These are phyloP conservation scores for Exophiala oligosperma DNA, from an alignment of 2,329 filamentous ascomycete genomes.

Conservation along the genomic window DNA sequence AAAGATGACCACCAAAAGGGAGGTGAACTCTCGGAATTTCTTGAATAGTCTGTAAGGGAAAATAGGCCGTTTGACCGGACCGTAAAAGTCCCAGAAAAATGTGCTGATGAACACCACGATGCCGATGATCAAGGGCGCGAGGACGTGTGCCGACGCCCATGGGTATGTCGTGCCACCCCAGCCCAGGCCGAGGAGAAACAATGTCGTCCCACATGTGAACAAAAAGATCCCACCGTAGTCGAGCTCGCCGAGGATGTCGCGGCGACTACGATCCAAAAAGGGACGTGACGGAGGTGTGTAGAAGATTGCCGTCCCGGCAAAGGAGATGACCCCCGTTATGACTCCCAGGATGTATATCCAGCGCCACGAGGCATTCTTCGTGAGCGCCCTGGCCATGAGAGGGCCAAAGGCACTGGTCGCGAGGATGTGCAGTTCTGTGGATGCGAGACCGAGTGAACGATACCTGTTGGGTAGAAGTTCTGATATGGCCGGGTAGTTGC, in stretches of 20 bases:
- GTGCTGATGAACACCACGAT: conserved; percentile 36
- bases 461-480: conserved; percentile 10
- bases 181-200: conserved; percentile 46
- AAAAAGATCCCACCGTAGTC: conserved; percentile 49
- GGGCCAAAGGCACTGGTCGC: conserved; percentile 6
- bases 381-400: conserved; percentile 1
- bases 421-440: conserved; percentile 4
- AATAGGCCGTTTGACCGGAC: conserved; percentile 39
- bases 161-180: conserved; percentile 42
- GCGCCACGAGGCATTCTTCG: conserved; percentile 4
- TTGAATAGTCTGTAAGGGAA: conserved; percentile 46
- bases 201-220: conserved; percentile 40
- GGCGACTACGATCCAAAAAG: not conserved
- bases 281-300: conserved; percentile 3
- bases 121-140: conserved; percentile 40
- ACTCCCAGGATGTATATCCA: conserved; percentile 6
- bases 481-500: conserved; percentile 6
- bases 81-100: conserved; percentile 40
- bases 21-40: conserved; percentile 30
- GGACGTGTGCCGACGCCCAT: conserved; percentile 41
- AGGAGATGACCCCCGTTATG: conserved; percentile 9
- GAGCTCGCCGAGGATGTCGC: conserved; percentile 38
- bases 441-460: conserved; percentile 8
- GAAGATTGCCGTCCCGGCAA: conserved; percentile 5
- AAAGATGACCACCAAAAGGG: conserved; percentile 41